Evolutionary conservation across 2,329 filamentous ascomycete genomes (phyloP), one percentile per base, ranked within the genome.

Genomic region (Fusarium nygamai): DNA sequence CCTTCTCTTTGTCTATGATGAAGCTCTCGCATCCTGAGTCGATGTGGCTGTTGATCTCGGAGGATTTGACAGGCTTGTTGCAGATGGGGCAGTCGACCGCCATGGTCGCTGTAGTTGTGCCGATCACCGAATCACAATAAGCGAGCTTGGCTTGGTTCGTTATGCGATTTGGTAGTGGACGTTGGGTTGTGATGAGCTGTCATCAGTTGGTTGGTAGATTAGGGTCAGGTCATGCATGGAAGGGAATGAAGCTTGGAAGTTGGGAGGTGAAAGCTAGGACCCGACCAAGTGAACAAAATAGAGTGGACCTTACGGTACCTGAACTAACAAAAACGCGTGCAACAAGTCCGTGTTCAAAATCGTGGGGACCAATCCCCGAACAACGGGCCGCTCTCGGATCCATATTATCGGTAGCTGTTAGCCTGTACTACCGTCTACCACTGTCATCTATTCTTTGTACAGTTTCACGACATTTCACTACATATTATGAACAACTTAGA

Each of bases 31-130:
- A 98, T 73, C 89, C 89, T 36, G 94, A 96, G 84, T 98, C 96
- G 80, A 98, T 91, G 83, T 98, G 96, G 76, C 88, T 88, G 84
- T 98, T 98, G 86, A 98, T 98, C 75, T 92, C 89, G 79, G 86
- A 85, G 74, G 92, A 85, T 74, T 90, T 92, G 78, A 96, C 94
- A 64, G 88, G 86, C 78, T 93, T 92, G 79, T 89, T 87, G 85
- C 95, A 98, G 75, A 95, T 93, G 22, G 95, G 95, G 81, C 95
- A 98, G 78, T 90, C 89, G 76, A 97, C 93, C 79, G 82, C 78
- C 82, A 83, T 83, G 67, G 59, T 68, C 43, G 67, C 27, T 34
- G 50, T 44, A 34, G 9, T 29, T 41, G 31, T 43, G 36, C 47
- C 64, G 44, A 66, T 74, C 41, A 46, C 56, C 54, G 51, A 58